phyloP scores from a whole-genome alignment of 768 basidiomycete genomes.

The Amanita polypyramis region DNA sequence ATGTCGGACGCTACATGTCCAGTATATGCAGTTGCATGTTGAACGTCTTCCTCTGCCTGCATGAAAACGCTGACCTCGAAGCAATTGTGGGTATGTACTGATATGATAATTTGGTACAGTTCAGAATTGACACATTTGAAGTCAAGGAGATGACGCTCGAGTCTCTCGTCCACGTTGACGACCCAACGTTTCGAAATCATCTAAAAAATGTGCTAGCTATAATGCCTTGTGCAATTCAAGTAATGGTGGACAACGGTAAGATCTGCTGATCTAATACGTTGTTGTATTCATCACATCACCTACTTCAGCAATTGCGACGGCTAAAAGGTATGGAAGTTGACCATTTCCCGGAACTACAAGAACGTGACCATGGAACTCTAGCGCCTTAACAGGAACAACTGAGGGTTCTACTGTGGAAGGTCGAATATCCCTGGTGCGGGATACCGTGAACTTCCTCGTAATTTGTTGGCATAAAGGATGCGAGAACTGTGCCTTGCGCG shows the following conservation, averaged over 20 bases:
- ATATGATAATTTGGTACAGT: not conserved
- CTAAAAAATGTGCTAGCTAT: not conserved
- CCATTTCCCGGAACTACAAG: not conserved
- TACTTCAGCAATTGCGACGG: not conserved
- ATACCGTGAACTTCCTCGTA: constrained; percentile 21
- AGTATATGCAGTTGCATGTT: constrained; percentile 19
- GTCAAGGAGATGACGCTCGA: constrained; percentile 24
- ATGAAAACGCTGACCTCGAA: constrained; percentile 9
- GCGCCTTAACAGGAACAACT: not conserved
- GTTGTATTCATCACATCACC: not conserved
- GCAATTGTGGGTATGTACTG: constrained; percentile 15
- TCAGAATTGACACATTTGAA: constrained; percentile 8
- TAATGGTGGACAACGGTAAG: not conserved
- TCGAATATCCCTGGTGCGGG: constrained; percentile 14
- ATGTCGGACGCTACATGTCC: constrained; percentile 11
- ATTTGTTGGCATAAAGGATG: constrained; percentile 22
- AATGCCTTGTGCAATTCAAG: not conserved
- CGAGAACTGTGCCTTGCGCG: constrained; percentile 5
- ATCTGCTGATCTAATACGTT: no score
- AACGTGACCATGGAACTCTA: not conserved
- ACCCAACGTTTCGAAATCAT: not conserved
- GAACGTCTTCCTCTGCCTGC: constrained; percentile 19
- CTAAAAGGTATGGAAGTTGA: not conserved
- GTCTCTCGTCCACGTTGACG: not conserved
- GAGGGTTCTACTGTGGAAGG: not conserved